phyloP scores from a whole-genome alignment of 768 basidiomycete genomes.

The Mycena crocata region DNA sequence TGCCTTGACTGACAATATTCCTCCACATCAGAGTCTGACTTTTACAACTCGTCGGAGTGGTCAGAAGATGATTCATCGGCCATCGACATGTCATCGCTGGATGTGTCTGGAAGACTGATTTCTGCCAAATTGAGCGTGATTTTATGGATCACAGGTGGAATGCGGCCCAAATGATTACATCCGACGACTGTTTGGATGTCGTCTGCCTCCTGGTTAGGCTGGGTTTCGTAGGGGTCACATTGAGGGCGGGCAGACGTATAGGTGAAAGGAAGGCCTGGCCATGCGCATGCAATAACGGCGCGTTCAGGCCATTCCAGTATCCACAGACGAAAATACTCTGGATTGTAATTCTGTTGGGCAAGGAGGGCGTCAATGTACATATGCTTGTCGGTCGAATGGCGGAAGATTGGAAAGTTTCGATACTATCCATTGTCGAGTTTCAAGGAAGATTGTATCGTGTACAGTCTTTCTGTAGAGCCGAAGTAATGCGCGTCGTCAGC shows the following conservation, averaged over 20 bases:
- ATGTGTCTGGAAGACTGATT: background rate
- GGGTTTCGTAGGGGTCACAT: no score
- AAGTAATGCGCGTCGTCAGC: slow-evolving; percentile 38
- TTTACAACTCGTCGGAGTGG: background rate
- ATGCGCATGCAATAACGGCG: slow-evolving; percentile 33
- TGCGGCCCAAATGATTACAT: background rate
- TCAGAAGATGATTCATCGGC: background rate
- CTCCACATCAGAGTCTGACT: background rate
- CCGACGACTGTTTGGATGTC: background rate
- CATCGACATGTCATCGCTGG: background rate
- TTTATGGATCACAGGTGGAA: slow-evolving; percentile 1
- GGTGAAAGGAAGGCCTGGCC: slow-evolving; percentile 34
- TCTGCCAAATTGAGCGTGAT: background rate
- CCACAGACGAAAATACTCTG: slow-evolving; percentile 39
- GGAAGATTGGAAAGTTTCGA: slow-evolving; percentile 23
- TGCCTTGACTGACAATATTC: background rate
- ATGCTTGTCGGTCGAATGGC: slow-evolving; percentile 30
- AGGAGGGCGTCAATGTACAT: slow-evolving; percentile 31
- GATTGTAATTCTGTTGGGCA: slow-evolving; percentile 22
- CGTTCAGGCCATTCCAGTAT: slow-evolving; percentile 41
- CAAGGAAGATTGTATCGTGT: slow-evolving; percentile 28
- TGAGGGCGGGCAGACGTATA: background rate
- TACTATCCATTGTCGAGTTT: slow-evolving; percentile 30
- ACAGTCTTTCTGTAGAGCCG: slow-evolving; percentile 32
- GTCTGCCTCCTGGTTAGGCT: background rate